Conservation (phyloP, 176 grass and related monocot species). For the Elymus sibiricus region DNA sequence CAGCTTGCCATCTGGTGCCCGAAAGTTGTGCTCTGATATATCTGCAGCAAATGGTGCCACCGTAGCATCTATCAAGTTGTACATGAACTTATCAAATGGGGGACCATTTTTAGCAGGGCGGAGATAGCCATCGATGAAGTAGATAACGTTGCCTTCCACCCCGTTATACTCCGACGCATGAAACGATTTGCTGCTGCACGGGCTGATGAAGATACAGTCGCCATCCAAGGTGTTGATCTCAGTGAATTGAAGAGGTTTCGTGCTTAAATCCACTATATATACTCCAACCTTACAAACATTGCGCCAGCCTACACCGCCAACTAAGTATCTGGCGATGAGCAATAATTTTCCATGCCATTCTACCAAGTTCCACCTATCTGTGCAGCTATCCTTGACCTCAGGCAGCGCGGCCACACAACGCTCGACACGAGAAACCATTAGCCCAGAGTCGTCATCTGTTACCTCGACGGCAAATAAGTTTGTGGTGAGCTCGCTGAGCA, state of each 20-base stretch:
- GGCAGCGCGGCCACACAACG: background rate
- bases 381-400: background rate
- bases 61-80: conserved; percentile 19
- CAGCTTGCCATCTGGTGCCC: conserved; percentile 2
- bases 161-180: background rate
- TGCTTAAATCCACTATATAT: conserved; percentile 4
- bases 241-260: background rate
- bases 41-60: conserved; percentile 16
- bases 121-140: conserved; percentile 27
- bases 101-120: background rate
- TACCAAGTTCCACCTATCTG: background rate
- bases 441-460: background rate
- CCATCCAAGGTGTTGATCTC: conserved; percentile 32
- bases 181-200: conserved; percentile 32
- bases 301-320: background rate
- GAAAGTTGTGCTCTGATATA: background rate
- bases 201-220: conserved; percentile 37
- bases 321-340: background rate
- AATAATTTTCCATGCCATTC: conserved; percentile 41
- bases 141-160: conserved; percentile 24
- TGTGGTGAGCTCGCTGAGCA: conserved; percentile 10
- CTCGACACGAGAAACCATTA: conserved; percentile 30
- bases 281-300: conserved; percentile 2
- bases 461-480: conserved; percentile 3
- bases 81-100: conserved; percentile 25